A percentile compares a stretch with the other conserved stretches of the same genome.
These are phyloP conservation scores for Actinomortierella ambigua DNA, from an alignment of 371 early-diverging fungal genomes.

Conservation along the genomic window DNA sequence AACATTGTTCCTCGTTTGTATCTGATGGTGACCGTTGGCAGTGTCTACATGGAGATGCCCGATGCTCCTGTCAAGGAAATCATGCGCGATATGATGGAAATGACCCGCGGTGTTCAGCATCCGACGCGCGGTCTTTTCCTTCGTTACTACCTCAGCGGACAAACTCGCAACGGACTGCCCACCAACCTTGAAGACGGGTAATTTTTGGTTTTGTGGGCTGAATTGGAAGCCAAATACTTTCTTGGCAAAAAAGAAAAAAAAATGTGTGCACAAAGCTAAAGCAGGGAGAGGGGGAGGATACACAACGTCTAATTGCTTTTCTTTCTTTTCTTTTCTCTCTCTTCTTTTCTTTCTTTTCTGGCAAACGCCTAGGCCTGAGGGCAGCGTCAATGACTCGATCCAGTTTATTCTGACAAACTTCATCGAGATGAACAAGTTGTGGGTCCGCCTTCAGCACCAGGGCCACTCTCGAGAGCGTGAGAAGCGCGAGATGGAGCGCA, in stretches of 20 bases:
- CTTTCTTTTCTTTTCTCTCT: neutral
- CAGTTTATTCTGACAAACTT: conserved; percentile 95
- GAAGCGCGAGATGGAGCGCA: conserved; percentile 92
- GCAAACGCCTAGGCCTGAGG: conserved; percentile 75
- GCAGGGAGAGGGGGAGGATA: neutral
- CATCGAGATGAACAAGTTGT: conserved; percentile 98
- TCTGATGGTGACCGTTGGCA: conserved; percentile 96
- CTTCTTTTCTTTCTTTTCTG: neutral
- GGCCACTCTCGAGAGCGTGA: conserved; percentile 93
- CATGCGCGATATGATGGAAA: conserved; percentile 97
- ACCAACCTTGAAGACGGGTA: conserved; percentile 60
- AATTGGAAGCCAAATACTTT: conserved; percentile 1
- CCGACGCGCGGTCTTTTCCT: conserved; percentile 95
- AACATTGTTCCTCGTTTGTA: conserved; percentile 97
- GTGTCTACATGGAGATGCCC: conserved; percentile 88
- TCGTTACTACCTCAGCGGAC: conserved; percentile 89
- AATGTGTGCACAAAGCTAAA: neutral
- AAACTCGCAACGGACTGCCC: conserved; percentile 90
- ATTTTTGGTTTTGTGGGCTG: conserved; percentile 6
- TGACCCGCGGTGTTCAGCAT: conserved; percentile 97
- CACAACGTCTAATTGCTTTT: neutral
- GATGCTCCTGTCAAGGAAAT: conserved; percentile 91
- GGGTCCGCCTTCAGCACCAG: conserved; percentile 97
- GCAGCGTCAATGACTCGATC: conserved; percentile 87
- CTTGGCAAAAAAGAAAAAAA: neutral